These are phyloP conservation scores for Jasminum sambac DNA, from an alignment of 257 asterid genomes.

Conservation along the genomic window DNA sequence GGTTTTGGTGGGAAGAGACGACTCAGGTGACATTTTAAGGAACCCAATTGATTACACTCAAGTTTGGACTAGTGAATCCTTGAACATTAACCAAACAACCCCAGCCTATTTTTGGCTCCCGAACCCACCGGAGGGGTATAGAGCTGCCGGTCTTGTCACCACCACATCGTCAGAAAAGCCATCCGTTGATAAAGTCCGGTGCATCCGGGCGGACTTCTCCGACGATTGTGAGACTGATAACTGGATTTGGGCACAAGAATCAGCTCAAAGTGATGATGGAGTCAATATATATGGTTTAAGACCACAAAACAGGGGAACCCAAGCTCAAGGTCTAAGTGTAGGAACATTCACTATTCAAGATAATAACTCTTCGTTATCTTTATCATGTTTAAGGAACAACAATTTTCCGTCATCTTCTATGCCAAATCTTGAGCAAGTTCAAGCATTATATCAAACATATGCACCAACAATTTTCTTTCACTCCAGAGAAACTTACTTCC, in stretches of 20 bases:
- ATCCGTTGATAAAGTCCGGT: constrained; percentile 51
- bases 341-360: constrained; percentile 46
- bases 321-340: constrained; percentile 44
- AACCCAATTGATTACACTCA: constrained; percentile 69
- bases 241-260: constrained; percentile 64
- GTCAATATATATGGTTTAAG: constrained; percentile 42
- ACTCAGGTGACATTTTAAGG: constrained; percentile 41
- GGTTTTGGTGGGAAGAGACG: constrained; percentile 70
- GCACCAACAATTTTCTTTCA: constrained; percentile 73
- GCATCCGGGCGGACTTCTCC: constrained; percentile 65
- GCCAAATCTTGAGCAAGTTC: constrained; percentile 57
- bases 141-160: constrained; percentile 61
- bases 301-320: constrained; percentile 55
- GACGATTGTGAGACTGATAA: constrained; percentile 52
- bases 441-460: constrained; percentile 47
- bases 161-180: constrained; percentile 72
- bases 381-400: constrained; percentile 66
- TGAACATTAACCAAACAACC: constrained; percentile 13
- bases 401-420: constrained; percentile 36
- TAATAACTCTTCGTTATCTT: constrained; percentile 13
- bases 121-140: constrained; percentile 67
- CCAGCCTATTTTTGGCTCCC: constrained; percentile 77
- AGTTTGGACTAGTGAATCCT: constrained; percentile 38
- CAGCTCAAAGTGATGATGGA: constrained; percentile 26
- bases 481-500: constrained; percentile 62